Percentiles rank a stretch among this genome's conserved stretches.
These are phyloP conservation scores for Starmerella sirachaensis DNA, from an alignment of 805 yeast genomes.

Conservation along the genomic window DNA sequence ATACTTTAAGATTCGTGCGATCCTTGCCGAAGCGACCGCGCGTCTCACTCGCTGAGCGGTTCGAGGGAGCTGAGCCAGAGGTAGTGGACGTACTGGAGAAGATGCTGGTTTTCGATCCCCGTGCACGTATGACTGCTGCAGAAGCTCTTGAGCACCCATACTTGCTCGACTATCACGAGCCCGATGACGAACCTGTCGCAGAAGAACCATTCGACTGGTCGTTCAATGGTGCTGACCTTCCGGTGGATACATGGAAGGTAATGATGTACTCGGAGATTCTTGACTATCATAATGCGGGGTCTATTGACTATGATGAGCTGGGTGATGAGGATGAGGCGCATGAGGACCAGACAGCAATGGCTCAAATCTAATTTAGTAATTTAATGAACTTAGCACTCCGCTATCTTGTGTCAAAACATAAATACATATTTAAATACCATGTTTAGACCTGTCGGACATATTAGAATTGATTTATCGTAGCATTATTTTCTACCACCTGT, in stretches of 20 bases:
- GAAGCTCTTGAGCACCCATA: conserved; percentile 85
- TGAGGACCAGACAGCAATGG: conserved; percentile 1
- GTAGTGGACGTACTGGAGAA: conserved; percentile 79
- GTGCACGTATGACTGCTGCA: conserved; percentile 84
- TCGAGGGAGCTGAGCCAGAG: conserved; percentile 48
- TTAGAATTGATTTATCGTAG: too few species aligned
- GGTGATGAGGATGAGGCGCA: conserved; percentile 2
- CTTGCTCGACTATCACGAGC: conserved; percentile 91
- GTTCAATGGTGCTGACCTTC: conserved; percentile 93
- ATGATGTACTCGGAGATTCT: conserved; percentile 98
- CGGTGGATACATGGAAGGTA: conserved; percentile 96
- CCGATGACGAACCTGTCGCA: conserved; percentile 93
- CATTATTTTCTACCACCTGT: too few species aligned
- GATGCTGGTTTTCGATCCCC: conserved; percentile 92
- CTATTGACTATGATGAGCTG: conserved; percentile 23
- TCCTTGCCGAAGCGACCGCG: conserved; percentile 89
- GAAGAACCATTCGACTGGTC: conserved; percentile 94
- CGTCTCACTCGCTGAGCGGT: conserved; percentile 72
- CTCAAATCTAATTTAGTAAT: conserved; percentile 2
- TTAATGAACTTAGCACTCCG: too few species aligned
- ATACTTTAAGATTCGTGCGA: conserved; percentile 85
- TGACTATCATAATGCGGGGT: conserved; percentile 87
- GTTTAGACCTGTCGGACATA: too few species aligned
- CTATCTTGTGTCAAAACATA: too few species aligned
- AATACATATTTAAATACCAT: too few species aligned